Conservation (phyloP, 2,329 filamentous ascomycete species). For the Xenosphaeropsis pyriputrescens region DNA sequence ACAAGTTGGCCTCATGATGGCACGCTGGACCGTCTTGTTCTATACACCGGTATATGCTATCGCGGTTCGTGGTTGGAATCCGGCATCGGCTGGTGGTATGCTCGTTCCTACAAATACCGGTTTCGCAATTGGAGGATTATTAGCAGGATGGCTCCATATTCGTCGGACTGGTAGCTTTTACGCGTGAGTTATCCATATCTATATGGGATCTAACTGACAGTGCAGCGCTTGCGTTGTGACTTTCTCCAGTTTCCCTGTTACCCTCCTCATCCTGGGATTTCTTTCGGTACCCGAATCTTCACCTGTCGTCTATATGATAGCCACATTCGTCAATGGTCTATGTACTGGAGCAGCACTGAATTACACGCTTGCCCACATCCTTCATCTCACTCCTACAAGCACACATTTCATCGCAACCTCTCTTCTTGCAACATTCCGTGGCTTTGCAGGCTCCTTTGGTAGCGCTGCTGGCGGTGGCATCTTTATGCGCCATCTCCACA, state of each 20-base stretch:
- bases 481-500: slow-evolving; percentile 13
- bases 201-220: neutral
- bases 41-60: slow-evolving; percentile 71
- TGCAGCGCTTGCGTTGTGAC: slow-evolving; percentile 38
- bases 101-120: slow-evolving; percentile 71
- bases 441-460: slow-evolving; percentile 70
- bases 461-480: slow-evolving; percentile 62
- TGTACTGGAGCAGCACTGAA: slow-evolving; percentile 61
- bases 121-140: slow-evolving; percentile 59
- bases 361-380: slow-evolving; percentile 66
- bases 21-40: slow-evolving; percentile 68
- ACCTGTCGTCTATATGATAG: slow-evolving; percentile 35
- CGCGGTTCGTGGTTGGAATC: slow-evolving; percentile 54
- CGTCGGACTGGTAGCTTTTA: slow-evolving; percentile 62
- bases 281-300: slow-evolving; percentile 37
- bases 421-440: slow-evolving; percentile 64
- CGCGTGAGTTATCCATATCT: slow-evolving; percentile 20
- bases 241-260: slow-evolving; percentile 45
- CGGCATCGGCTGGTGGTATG: slow-evolving; percentile 58
- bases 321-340: slow-evolving; percentile 57
- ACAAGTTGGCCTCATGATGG: slow-evolving; percentile 66
- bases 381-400: slow-evolving; percentile 52
- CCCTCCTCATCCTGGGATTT: slow-evolving; percentile 39
- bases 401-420: slow-evolving; percentile 66
- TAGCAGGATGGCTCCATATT: slow-evolving; percentile 65